Conservation (phyloP, 306 rosid genomes). For the Sicyos edulis region DNA sequence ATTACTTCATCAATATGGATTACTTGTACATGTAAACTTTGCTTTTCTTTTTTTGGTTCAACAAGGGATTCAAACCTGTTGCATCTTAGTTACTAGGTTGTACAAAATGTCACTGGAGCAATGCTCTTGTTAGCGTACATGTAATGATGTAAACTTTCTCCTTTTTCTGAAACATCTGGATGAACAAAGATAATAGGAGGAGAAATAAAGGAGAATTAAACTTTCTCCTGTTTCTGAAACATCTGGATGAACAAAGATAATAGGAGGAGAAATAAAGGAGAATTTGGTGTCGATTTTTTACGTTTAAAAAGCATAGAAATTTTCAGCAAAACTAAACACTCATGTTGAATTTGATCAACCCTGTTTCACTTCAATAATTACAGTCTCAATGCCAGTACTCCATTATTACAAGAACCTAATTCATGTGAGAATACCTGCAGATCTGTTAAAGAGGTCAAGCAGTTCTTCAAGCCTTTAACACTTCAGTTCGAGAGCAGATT, state of each 20-base stretch:
- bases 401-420: neutral
- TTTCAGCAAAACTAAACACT: neutral
- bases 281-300: neutral
- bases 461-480: slow-evolving; percentile 56
- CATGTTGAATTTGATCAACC: too few relatives aligned
- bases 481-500: slow-evolving; percentile 65
- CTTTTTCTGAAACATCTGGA: neutral
- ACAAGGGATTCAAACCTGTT: too few relatives aligned
- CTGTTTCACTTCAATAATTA: too few relatives aligned
- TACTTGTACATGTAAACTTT: slow-evolving; percentile 8
- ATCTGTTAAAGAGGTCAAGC: slow-evolving; percentile 58
- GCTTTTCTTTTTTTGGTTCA: too few relatives aligned
- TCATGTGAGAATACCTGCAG: slow-evolving; percentile 32
- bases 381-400: too few relatives aligned
- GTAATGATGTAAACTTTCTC: too few relatives aligned
- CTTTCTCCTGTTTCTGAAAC: neutral
- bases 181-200: neutral
- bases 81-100: too few relatives aligned
- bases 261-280: slow-evolving; percentile 11
- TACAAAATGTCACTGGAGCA: too few relatives aligned
- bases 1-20: neutral
- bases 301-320: neutral
- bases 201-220: too few relatives aligned
- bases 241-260: neutral
- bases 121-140: too few relatives aligned